phyloP scores from a whole-genome alignment of 768 basidiomycete genomes.

The Phylloporus sp. region DNA sequence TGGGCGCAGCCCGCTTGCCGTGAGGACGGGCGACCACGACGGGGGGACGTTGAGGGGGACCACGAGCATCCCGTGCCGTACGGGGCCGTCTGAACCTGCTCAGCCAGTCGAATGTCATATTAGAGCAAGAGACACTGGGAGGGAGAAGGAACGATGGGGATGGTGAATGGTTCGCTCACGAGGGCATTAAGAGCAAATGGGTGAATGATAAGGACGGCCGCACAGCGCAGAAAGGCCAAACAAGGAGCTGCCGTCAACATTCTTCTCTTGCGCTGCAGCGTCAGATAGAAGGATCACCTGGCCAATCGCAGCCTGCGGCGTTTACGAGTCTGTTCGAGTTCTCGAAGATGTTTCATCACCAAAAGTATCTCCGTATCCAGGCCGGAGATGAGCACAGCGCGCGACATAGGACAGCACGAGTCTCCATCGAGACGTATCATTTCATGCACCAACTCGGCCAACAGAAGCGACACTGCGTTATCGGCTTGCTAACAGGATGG shows the following conservation, averaged over 20 bases:
- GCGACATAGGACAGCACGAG: conserved; percentile 17
- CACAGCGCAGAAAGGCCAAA: conserved; percentile 23
- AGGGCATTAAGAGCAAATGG: conserved; percentile 28
- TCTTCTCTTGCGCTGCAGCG: conserved; percentile 25
- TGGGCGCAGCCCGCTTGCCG: conserved; percentile 16
- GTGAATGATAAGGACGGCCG: conserved; percentile 26
- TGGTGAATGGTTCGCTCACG: conserved; percentile 8
- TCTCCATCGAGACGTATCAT: conserved; percentile 13
- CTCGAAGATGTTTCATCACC: conserved; percentile 32
- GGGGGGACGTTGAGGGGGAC: conserved; percentile 14
- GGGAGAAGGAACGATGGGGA: conserved; percentile 7
- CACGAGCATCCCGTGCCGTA: conserved; percentile 15
- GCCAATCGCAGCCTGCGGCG: conserved; percentile 28
- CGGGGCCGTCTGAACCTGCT: conserved; percentile 20
- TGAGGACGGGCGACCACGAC: conserved; percentile 15
- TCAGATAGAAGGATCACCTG: conserved; percentile 24
- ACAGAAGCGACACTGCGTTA: conserved; percentile 19
- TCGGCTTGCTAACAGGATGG: conserved; percentile 23
- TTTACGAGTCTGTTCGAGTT: conserved; percentile 23
- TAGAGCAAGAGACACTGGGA: conserved; percentile 10
- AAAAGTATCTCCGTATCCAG: conserved; percentile 16
- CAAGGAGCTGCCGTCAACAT: conserved; percentile 21
- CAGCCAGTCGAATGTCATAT: conserved; percentile 28
- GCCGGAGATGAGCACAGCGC: conserved; percentile 26
- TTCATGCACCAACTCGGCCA: conserved; percentile 20